These are phyloP conservation scores for Alternaria triticina DNA, from an alignment of 2,329 filamentous ascomycete genomes.

Conservation along the genomic window DNA sequence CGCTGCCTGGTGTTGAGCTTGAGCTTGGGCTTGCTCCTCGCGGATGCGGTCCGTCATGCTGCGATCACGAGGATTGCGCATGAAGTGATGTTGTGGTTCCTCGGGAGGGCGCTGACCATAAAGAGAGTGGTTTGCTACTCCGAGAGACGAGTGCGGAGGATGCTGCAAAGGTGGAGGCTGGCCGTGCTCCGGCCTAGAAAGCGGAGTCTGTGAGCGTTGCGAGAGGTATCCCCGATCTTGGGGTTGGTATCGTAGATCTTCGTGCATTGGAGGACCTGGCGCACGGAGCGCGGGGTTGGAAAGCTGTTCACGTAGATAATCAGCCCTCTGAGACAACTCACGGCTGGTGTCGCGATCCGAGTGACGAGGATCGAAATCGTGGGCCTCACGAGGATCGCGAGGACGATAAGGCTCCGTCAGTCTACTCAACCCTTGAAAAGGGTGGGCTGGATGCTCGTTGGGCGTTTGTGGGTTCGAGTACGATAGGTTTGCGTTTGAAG, in stretches of 20 bases:
- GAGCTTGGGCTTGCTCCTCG: constrained; percentile 33
- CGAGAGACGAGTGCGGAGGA: constrained; percentile 40
- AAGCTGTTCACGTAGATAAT: constrained; percentile 41
- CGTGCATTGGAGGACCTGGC: constrained; percentile 28
- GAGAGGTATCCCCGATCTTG: constrained; percentile 37
- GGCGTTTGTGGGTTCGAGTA: constrained; percentile 46
- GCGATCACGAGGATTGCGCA: constrained; percentile 25
- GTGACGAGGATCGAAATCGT: constrained; percentile 39
- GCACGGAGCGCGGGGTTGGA: constrained; percentile 29
- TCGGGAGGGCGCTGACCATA: constrained; percentile 38
- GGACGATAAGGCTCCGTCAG: constrained; percentile 37
- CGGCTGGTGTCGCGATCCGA: constrained; percentile 42
- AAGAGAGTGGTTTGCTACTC: constrained; percentile 31
- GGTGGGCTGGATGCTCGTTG: constrained; percentile 33
- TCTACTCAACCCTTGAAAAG: constrained; percentile 30
- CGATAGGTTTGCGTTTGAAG: constrained; percentile 35
- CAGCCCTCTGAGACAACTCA: constrained; percentile 39
- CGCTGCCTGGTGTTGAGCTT: constrained; percentile 32
- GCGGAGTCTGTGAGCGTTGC: constrained; percentile 45
- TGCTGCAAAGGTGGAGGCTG: constrained; percentile 41
- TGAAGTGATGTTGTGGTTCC: constrained; percentile 35
- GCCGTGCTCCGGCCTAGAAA: constrained; percentile 35
- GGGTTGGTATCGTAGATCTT: constrained; percentile 38
- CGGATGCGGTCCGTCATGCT: constrained; percentile 38
- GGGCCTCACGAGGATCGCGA: constrained; percentile 38